phyloP scores from a whole-genome alignment of 129 eudicot species.

The Escallonia herrerae region DNA sequence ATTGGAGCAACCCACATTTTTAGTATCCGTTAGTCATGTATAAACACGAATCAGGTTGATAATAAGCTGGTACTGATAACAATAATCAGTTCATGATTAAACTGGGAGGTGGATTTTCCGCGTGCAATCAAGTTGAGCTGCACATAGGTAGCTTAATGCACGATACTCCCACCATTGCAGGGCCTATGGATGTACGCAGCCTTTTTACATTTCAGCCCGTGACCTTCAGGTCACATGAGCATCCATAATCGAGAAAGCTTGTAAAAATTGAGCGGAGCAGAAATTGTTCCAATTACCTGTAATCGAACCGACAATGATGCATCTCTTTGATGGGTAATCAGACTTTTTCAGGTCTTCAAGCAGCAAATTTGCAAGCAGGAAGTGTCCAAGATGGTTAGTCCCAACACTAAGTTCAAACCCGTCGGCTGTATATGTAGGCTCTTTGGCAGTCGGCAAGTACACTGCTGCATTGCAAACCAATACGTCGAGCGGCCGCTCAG shows the following conservation, averaged over 20 bases:
- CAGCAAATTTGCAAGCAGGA: conserved; percentile 59
- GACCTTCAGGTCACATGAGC: no score
- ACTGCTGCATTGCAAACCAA: conserved; percentile 90
- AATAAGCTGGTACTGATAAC: no score
- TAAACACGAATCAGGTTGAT: not conserved
- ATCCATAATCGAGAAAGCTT: no score
- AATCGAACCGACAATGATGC: conserved; percentile 72
- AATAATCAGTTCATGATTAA: no score
- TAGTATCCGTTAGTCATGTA: not conserved
- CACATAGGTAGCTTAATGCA: not conserved
- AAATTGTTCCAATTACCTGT: conserved; percentile 25
- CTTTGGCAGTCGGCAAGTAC: conserved; percentile 75
- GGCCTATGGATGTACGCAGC: no score
- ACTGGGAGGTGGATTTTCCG: no score
- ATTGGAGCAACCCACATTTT: not conserved
- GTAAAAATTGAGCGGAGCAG: no score
- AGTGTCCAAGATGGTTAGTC: conserved; percentile 77
- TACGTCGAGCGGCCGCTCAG: conserved; percentile 63
- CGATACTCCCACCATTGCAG: not conserved
- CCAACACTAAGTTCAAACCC: conserved; percentile 95
- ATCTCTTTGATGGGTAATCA: conserved; percentile 77
- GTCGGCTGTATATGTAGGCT: conserved; percentile 76
- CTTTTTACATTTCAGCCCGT: no score
- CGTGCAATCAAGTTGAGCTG: not conserved
- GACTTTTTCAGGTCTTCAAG: conserved; percentile 72